Conservation (phyloP, 192 early-diverging fungal species). For the Coemansia sp. region DNA sequence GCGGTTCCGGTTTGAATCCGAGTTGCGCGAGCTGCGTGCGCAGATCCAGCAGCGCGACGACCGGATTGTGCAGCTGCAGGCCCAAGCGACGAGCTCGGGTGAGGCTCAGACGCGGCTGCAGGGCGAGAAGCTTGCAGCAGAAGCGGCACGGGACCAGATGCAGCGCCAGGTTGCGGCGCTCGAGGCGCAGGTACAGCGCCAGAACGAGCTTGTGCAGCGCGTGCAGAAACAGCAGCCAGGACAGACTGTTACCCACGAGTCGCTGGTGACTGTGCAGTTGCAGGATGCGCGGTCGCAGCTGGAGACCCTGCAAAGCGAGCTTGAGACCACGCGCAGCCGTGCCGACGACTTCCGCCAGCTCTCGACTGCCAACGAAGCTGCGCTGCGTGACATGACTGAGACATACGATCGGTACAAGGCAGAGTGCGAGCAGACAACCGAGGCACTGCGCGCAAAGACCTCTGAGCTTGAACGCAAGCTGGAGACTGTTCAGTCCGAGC, state of each 20-base stretch:
- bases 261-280: constrained; percentile 54
- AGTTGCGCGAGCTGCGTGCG: constrained; percentile 34
- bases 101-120: constrained; percentile 57
- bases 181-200: constrained; percentile 50
- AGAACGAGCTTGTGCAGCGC: constrained; percentile 53
- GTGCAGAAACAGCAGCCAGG: constrained; percentile 37
- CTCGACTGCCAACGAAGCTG: constrained; percentile 58
- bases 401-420: constrained; percentile 70
- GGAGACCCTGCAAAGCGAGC: constrained; percentile 49
- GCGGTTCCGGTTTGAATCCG: constrained; percentile 29
- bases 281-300: constrained; percentile 59
- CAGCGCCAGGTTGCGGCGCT: constrained; percentile 53
- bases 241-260: constrained; percentile 31
- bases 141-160: constrained; percentile 46
- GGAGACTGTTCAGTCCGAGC: constrained; percentile 22
- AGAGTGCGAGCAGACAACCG: constrained; percentile 47
- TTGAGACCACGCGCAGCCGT: constrained; percentile 28
- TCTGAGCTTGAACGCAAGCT: constrained; percentile 34
- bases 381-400: constrained; percentile 62
- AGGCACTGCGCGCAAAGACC: constrained; percentile 26
- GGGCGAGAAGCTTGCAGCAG: constrained; percentile 54
- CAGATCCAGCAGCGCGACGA: constrained; percentile 43
- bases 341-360: constrained; percentile 51
- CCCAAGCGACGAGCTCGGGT: constrained; percentile 20
- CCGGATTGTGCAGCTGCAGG: constrained; percentile 17